These are phyloP conservation scores for Metschnikowia similis DNA, from an alignment of 805 yeast genomes.

Conservation along the genomic window DNA sequence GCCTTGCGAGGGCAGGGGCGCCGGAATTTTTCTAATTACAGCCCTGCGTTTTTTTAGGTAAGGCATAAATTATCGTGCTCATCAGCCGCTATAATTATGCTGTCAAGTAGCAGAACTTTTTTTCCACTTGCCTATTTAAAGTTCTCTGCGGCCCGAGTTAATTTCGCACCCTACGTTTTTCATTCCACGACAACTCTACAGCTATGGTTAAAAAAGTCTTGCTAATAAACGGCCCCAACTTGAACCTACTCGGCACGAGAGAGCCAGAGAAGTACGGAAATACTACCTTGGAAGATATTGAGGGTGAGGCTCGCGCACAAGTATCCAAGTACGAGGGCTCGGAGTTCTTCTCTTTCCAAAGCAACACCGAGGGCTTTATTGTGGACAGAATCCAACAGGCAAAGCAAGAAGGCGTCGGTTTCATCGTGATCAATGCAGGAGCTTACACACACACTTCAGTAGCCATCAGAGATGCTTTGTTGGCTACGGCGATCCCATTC, in stretches of 20 bases:
- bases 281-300: slow-evolving; percentile 41
- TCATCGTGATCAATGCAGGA: slow-evolving; percentile 48
- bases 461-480: slow-evolving; percentile 47
- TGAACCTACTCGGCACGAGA: slow-evolving; percentile 43
- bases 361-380: slow-evolving; percentile 44
- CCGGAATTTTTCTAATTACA: too few species aligned
- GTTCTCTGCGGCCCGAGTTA: not conserved
- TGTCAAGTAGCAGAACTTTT: not conserved
- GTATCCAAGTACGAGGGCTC: slow-evolving; percentile 27
- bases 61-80: not conserved
- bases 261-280: slow-evolving; percentile 49
- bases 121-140: not conserved
- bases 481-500: slow-evolving; percentile 47
- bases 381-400: slow-evolving; percentile 48
- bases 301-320: slow-evolving; percentile 34
- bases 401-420: slow-evolving; percentile 37
- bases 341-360: slow-evolving; percentile 34
- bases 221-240: slow-evolving; percentile 47
- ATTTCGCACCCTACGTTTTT: not conserved
- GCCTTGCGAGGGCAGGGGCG: too few species aligned
- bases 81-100: too few species aligned
- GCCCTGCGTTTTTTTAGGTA: not conserved
- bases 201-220: slow-evolving; percentile 40
- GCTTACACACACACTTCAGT: slow-evolving; percentile 52
- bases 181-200: not conserved